phyloP scores from a whole-genome alignment of 2,329 filamentous ascomycete genomes.

The Ophiostoma populinum region DNA sequence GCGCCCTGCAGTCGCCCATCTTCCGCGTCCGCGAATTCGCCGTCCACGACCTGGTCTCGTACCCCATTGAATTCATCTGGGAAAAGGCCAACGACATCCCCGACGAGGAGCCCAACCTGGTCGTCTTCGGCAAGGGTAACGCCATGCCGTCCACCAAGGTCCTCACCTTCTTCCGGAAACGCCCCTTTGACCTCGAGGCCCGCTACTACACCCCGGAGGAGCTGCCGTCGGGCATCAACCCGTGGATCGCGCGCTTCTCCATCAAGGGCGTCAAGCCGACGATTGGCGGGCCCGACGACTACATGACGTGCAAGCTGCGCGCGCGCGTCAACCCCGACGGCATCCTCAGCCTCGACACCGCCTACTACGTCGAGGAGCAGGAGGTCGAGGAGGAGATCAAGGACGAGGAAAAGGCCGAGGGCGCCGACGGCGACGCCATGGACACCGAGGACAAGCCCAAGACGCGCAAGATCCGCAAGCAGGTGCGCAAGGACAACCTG shows the following conservation, averaged over 20 bases:
- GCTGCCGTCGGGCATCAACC: conserved; percentile 76
- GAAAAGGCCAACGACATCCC: conserved; percentile 97
- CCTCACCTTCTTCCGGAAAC: conserved; percentile 96
- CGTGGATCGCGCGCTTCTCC: conserved; percentile 94
- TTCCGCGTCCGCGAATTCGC: conserved; percentile 98
- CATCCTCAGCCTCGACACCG: conserved; percentile 87
- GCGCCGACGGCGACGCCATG: conserved; percentile 38
- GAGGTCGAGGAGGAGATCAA: conserved; percentile 65
- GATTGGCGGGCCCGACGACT: conserved; percentile 70
- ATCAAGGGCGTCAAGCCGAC: conserved; percentile 87
- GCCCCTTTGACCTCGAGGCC: conserved; percentile 90
- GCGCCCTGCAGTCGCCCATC: conserved; percentile 88
- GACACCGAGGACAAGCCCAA: conserved; percentile 59
- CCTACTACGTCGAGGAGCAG: conserved; percentile 95
- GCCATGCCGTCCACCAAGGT: conserved; percentile 98
- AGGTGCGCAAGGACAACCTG: conserved; percentile 91
- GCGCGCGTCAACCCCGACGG: conserved; percentile 92
- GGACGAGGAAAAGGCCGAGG: conserved; percentile 17
- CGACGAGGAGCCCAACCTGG: conserved; percentile 92
- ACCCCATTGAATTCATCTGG: conserved; percentile 97
- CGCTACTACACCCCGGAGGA: conserved; percentile 75
- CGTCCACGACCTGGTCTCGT: conserved; percentile 92
- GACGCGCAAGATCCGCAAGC: conserved; percentile 98
- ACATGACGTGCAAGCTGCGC: conserved; percentile 99
- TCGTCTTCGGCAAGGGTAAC: conserved; percentile 94